Evolutionary conservation across 345 rosid species (phyloP).

Genomic region (Pugionium cornutum): DNA sequence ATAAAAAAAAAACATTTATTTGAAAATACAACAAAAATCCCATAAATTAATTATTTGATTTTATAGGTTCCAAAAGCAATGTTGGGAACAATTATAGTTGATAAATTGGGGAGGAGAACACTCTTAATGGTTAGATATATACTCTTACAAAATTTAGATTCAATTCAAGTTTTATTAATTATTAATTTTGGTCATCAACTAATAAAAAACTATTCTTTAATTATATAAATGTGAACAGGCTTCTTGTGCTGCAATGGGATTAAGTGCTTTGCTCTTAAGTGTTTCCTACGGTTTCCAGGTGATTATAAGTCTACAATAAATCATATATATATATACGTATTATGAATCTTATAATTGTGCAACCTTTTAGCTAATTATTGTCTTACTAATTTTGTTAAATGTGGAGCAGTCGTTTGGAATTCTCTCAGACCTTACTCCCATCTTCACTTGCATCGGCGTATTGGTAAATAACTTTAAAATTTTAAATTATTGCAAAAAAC

Average conservation of each 20-base stretch:
- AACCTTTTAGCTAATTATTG: no score
- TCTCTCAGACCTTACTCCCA: conserved; percentile 38
- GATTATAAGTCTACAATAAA: neutral
- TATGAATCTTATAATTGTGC: no score
- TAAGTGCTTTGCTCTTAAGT: conserved; percentile 40
- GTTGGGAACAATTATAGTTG: conserved; percentile 36
- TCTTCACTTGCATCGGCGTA: conserved; percentile 40
- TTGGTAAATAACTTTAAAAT: conserved; percentile 37
- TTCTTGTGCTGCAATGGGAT: conserved; percentile 46
- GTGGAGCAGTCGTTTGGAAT: conserved; percentile 31
- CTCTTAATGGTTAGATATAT: conserved; percentile 40
- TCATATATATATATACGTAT: no score
- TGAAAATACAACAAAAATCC: no score
- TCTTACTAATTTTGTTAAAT: neutral
- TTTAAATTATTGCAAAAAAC: neutral
- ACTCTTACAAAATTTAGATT: neutral
- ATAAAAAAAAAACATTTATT: neutral
- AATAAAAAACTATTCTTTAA: no score
- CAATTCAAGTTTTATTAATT: no score
- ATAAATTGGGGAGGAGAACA: conserved; percentile 43
- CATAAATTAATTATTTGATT: neutral
- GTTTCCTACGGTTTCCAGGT: conserved; percentile 49
- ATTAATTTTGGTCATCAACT: no score
- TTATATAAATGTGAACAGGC: conserved; percentile 28
- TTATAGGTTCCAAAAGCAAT: conserved; percentile 39